Conservation (phyloP, 768 basidiomycete species). For the Lactarius deliciosus region DNA sequence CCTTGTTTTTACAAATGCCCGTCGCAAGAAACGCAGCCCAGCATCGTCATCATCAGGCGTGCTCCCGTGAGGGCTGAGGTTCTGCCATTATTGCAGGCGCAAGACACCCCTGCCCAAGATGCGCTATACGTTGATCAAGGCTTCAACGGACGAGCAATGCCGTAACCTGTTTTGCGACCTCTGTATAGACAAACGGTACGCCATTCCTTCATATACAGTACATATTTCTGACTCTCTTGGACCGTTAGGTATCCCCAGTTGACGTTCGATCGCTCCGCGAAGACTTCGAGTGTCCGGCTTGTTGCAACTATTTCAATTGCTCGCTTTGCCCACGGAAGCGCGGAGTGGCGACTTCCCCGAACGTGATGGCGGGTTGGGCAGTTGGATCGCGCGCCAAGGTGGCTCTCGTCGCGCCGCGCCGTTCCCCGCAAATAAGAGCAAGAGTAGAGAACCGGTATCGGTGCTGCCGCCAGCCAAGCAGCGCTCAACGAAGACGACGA, state of each 20-base stretch:
- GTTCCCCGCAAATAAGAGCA: no score
- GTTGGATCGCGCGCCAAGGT: no score
- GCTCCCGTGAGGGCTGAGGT: no score
- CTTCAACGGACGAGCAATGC: not conserved
- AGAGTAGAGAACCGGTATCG: no score
- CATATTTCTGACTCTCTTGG: not conserved
- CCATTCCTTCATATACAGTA: not conserved
- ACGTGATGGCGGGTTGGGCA: no score
- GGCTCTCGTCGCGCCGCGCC: no score
- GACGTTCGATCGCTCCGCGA: not conserved
- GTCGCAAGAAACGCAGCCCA: not conserved
- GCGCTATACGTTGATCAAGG: conserved; percentile 6
- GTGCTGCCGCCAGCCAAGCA: no score
- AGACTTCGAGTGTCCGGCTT: no score
- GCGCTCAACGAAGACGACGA: no score
- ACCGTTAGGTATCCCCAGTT: conserved; percentile 42
- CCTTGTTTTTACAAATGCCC: not conserved
- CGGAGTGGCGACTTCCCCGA: no score
- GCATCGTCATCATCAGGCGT: not conserved
- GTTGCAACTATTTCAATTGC: no score
- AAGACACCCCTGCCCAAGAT: conserved; percentile 18
- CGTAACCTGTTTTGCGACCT: conserved; percentile 20
- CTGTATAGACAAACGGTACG: conserved; percentile 27
- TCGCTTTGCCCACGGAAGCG: no score
- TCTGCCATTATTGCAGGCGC: conserved; percentile 25